Base-by-base conservation (phyloP, 1,284 basidiomycete genomes). In the Phellinidium pouzarii region DNA sequence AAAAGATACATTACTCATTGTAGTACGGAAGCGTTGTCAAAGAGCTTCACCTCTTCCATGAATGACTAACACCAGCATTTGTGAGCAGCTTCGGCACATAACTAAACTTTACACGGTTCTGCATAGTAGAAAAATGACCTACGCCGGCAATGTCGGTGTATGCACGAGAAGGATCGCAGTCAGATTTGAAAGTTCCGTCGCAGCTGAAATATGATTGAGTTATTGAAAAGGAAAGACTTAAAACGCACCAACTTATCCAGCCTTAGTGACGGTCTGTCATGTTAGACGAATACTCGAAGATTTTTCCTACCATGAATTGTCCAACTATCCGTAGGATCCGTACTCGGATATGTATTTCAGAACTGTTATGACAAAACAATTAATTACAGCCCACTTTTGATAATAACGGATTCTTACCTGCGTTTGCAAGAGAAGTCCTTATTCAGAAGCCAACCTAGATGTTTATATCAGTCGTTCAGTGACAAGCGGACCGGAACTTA, bases 241-340 rank as follows among this genome's bases (percentile, higher is more conserved):
- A 47, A 29, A 41, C 3, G 25, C 25, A 68, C 77, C 51, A 60
- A 86, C 81, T 82, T 66, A 62, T 86, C 82, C 5, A 81, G 80
- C 85, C 84, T 87, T 43, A 87, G 68, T 84, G 48, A 4, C 44
- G 50, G 40, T 20, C 14, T 23, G 25, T 23, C 23, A n/a, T n/a
- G n/a, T n/a, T n/a, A n/a, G n/a, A n/a, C n/a, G n/a, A n/a, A n/a
- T n/a, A n/a, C n/a, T n/a, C n/a, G 14, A 34, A 14, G 31, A 2
- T 14, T 34, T 34, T 14, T 11, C 74, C 44, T 56, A 80, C 85
- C 85, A 52, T 87, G 85, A 58, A 88, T 84, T 0, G 84, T 86
- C 85, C 87, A 89, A 59, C 79, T 84, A 62, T 84, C 61, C 7
- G 61, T 62, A 17, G 87, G 84, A 2, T 84, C 84, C 23, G 79